Percentiles rank a stretch among this genome's conserved stretches.
Conservation (phyloP, 257 asterid species). For the Solanum sparsipilum region DNA sequence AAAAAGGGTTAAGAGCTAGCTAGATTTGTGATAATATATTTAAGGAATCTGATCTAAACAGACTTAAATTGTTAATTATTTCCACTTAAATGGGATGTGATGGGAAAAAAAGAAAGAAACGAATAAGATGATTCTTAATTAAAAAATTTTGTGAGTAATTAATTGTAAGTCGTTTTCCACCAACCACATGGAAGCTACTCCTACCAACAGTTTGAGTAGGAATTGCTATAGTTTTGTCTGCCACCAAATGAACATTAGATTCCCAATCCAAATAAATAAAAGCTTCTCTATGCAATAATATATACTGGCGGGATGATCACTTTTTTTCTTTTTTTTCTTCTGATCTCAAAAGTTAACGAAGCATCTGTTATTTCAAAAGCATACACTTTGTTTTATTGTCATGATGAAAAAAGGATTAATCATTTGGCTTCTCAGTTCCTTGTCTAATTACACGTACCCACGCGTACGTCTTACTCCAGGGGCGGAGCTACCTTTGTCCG, state of each 20-base stretch:
- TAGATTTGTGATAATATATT: background rate
- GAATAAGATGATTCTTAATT: slow-evolving; percentile 1
- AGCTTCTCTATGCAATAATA: background rate
- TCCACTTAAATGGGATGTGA: background rate
- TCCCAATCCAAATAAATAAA: slow-evolving; percentile 24
- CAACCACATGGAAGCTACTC: slow-evolving; percentile 44
- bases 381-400: background rate
- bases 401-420: background rate
- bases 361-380: background rate
- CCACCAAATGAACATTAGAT: slow-evolving; percentile 74
- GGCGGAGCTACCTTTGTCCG: background rate
- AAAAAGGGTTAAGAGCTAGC: background rate
- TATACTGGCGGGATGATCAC: background rate
- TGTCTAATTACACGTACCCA: background rate
- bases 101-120: background rate
- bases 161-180: slow-evolving; percentile 21
- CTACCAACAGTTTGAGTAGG: slow-evolving; percentile 15
- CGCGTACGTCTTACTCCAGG: background rate
- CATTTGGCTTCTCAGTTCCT: background rate
- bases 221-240: slow-evolving; percentile 46
- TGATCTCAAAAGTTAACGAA: background rate
- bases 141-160: background rate
- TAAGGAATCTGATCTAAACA: slow-evolving; percentile 42
- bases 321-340: background rate
- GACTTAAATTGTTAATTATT: slow-evolving; percentile 10